Evolutionary conservation across 148 eudicot species (phyloP).

Genomic region (Limonium bicolor): DNA sequence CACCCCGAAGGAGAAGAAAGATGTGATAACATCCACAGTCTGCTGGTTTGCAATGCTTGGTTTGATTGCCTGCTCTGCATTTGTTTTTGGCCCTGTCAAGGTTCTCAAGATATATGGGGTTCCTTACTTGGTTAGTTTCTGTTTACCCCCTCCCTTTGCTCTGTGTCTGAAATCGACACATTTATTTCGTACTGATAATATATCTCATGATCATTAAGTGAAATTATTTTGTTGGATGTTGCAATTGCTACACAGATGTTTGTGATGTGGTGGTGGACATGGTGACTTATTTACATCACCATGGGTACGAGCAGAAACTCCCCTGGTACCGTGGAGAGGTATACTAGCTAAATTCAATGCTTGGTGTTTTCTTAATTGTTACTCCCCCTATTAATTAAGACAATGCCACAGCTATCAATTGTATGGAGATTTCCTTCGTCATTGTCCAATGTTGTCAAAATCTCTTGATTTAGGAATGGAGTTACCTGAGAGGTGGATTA

Average conservation of each 20-base stretch:
- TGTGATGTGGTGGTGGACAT: constrained; percentile 76
- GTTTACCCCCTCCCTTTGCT: neutral
- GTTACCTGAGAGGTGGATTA: constrained; percentile 66
- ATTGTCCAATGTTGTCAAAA: too few species aligned
- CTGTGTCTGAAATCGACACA: too few species aligned
- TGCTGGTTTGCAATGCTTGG: constrained; percentile 72
- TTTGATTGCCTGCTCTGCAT: constrained; percentile 37
- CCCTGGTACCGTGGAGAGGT: constrained; percentile 91
- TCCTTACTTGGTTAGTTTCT: constrained; percentile 43
- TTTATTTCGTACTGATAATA: too few species aligned
- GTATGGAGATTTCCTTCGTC: too few species aligned
- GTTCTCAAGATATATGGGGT: constrained; percentile 62
- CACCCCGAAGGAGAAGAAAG: constrained; percentile 32
- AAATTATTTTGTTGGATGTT: neutral
- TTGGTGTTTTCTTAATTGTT: too few species aligned
- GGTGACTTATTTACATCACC: constrained; percentile 80
- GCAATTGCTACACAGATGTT: constrained; percentile 22
- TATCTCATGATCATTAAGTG: neutral
- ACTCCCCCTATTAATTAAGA: too few species aligned
- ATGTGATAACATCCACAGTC: constrained; percentile 48
- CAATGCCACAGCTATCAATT: too few species aligned
- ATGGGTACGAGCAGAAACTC: constrained; percentile 67
- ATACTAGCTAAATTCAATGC: too few species aligned
- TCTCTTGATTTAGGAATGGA: constrained; percentile 82
- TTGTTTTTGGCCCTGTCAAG: constrained; percentile 59